Evolutionary conservation across 129 eudicot species (phyloP), one percentile per base, ranked within the genome.

Genomic region (Scalesia atractyloides): DNA sequence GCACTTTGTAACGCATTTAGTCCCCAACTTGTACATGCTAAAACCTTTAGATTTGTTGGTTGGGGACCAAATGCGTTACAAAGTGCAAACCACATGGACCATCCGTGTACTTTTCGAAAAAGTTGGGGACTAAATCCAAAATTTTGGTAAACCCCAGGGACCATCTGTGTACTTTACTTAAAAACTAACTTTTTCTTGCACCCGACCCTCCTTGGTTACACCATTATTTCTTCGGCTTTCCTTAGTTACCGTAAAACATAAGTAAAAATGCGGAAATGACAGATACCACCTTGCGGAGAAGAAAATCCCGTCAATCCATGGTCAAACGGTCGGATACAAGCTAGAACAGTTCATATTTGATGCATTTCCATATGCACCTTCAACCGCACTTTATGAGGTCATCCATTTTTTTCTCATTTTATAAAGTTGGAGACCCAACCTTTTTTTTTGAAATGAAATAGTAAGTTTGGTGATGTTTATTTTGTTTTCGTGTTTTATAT

Each of bases 211-310:
- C 46, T 41, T 41, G 46, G 46, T 41, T 41, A 8, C 46, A 41
- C 46, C 46, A 41, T 1, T 41, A 41, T 41, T 6, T 41, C 46
- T 41, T 41, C 11, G 20, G 20, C 2, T n/a, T 36, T 8, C 22
- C 19, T 72, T 60, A 60, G 14, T 36, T 10, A 14, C 10, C 39
- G 22, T 48, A n/a, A 73, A 9, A 24, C 14, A 43, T 5, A 33
- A 26, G 14, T 2, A 17, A 5, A 5, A 19, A 8, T 56, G 76
- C 0, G 24, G 26, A 52, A 63, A 22, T 62, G 58, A 82, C 92
- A 93, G 98, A 50, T 93, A 82, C 78, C 98, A 93, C 80, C 96
- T 93, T 68, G 98, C 98, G 19, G 98, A 93, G 82, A 93, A 93
- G 87, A 85, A 89, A 84, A 93, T 93, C 58, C 92, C 92, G 9